Conservation (phyloP, 2,329 filamentous ascomycete species). For the Penicillium sp. region DNA sequence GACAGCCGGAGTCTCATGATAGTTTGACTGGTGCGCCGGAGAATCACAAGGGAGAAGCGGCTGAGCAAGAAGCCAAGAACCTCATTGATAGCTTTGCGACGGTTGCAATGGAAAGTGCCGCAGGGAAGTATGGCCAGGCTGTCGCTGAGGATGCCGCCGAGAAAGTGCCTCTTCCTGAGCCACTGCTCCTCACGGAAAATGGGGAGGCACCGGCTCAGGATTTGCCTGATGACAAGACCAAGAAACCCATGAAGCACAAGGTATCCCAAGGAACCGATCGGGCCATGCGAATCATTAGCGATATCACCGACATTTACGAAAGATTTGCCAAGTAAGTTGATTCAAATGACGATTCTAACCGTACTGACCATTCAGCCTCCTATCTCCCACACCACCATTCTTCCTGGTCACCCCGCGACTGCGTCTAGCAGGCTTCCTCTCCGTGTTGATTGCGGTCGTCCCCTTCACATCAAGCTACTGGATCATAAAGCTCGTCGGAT, state of each 20-base stretch:
- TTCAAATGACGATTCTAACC: background rate
- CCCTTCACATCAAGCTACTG: conserved; percentile 55
- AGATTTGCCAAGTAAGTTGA: conserved; percentile 53
- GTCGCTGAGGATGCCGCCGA: conserved; percentile 47
- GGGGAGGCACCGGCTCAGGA: conserved; percentile 48
- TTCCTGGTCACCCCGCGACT: conserved; percentile 50
- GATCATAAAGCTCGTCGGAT: conserved; percentile 60
- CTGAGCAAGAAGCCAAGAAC: conserved; percentile 75
- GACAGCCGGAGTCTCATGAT: conserved; percentile 67
- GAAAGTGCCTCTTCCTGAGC: conserved; percentile 37
- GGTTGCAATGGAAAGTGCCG: conserved; percentile 67
- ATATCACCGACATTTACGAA: conserved; percentile 59
- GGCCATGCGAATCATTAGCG: conserved; percentile 60
- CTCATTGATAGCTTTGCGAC: conserved; percentile 69
- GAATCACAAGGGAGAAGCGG: conserved; percentile 73
- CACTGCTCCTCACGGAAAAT: conserved; percentile 49
- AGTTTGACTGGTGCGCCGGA: conserved; percentile 74
- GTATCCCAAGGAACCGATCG: conserved; percentile 72
- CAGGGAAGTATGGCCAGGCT: conserved; percentile 66
- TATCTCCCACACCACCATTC: conserved; percentile 61
- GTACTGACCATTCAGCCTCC: conserved; percentile 38
- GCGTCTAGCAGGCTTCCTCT: conserved; percentile 50
- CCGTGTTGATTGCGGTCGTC: conserved; percentile 49
- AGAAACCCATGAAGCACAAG: conserved; percentile 69
- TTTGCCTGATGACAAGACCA: conserved; percentile 58